Evolutionary conservation across 2,329 filamentous ascomycete species (phyloP).

Genomic region (Alternaria sp.): DNA sequence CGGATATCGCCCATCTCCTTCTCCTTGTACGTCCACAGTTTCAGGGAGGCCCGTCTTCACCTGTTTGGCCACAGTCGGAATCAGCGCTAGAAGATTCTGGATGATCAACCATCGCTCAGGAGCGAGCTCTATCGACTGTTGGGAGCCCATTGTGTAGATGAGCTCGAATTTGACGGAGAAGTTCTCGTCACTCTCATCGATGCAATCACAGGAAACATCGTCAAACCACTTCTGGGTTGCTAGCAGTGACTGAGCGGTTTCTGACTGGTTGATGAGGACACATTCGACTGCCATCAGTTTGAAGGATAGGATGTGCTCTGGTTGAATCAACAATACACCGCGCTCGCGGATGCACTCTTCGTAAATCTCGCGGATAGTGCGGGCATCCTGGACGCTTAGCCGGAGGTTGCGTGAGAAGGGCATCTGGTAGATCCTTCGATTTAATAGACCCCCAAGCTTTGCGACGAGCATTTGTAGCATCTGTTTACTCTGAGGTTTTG

Average conservation of each 20-base stretch:
- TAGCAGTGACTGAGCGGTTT: conserved; percentile 49
- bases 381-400: conserved; percentile 43
- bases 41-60: conserved; percentile 45
- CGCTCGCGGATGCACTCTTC: conserved; percentile 58
- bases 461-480: conserved; percentile 65
- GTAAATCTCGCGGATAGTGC: conserved; percentile 51
- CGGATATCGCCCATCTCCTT: conserved; percentile 55
- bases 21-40: conserved; percentile 55
- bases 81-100: conserved; percentile 60
- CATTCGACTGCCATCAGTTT: conserved; percentile 68
- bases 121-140: conserved; percentile 60
- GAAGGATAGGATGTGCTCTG: conserved; percentile 71
- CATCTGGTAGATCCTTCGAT: conserved; percentile 63
- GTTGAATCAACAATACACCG: conserved; percentile 68
- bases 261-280: conserved; percentile 42
- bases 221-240: conserved; percentile 58
- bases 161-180: conserved; percentile 69
- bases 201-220: conserved; percentile 60
- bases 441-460: conserved; percentile 65
- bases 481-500: conserved; percentile 68
- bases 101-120: conserved; percentile 66
- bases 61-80: conserved; percentile 46
- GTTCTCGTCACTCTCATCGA: conserved; percentile 73
- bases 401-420: conserved; percentile 65
- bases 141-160: conserved; percentile 68